phyloP scores from a whole-genome alignment of 768 basidiomycete genomes.

The Tulasnella sp. region DNA sequence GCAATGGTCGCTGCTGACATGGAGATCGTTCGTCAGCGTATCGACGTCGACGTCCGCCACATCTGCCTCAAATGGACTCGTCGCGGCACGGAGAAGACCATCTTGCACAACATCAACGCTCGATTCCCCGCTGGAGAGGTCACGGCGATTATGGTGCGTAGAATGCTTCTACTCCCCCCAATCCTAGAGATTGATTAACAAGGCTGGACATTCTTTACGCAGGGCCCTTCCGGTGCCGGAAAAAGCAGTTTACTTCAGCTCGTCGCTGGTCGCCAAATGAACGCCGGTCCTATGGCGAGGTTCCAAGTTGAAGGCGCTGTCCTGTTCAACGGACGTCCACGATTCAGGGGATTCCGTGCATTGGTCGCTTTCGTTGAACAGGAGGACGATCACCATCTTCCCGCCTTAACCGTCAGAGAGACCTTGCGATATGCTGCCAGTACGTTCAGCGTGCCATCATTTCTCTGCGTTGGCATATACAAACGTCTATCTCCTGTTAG shows the following conservation, averaged over 20 bases:
- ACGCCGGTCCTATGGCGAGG: slow-evolving; percentile 42
- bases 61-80: slow-evolving; percentile 32
- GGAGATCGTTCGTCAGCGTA: slow-evolving; percentile 42
- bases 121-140: slow-evolving; percentile 46
- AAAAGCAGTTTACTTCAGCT: slow-evolving; percentile 48
- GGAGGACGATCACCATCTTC: slow-evolving; percentile 49
- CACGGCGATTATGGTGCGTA: slow-evolving; percentile 45
- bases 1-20: slow-evolving; percentile 40
- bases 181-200: too few relatives aligned
- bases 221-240: slow-evolving; percentile 42
- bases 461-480: background rate
- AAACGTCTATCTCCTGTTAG: background rate
- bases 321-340: slow-evolving; percentile 42
- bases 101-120: slow-evolving; percentile 44
- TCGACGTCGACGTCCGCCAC: slow-evolving; percentile 44
- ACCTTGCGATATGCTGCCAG: slow-evolving; percentile 49
- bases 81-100: slow-evolving; percentile 39
- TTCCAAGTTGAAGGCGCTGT: slow-evolving; percentile 44
- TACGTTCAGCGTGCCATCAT: background rate
- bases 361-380: slow-evolving; percentile 48
- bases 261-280: slow-evolving; percentile 43
- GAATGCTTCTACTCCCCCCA: too few relatives aligned
- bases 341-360: slow-evolving; percentile 31
- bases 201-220: background rate
- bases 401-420: slow-evolving; percentile 46